Conservation (phyloP, 306 rosid species). For the Calophaca sinica region DNA sequence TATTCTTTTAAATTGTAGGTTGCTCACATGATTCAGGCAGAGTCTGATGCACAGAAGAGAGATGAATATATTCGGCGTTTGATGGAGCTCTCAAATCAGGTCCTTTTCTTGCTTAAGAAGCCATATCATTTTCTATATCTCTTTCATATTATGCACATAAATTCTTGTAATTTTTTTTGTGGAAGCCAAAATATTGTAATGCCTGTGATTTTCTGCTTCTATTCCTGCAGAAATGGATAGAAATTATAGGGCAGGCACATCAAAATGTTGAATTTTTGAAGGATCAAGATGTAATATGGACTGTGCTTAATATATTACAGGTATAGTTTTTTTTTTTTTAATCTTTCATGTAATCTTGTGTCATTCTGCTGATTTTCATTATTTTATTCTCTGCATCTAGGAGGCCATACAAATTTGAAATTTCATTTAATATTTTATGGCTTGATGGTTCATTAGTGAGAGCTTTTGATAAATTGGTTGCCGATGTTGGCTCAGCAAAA, state of each 20-base stretch:
- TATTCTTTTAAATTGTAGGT: slow-evolving; percentile 57
- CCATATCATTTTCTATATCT: neutral
- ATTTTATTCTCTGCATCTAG: no score
- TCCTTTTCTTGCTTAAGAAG: slow-evolving; percentile 42
- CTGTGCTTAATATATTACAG: slow-evolving; percentile 94
- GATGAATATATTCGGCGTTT: slow-evolving; percentile 87
- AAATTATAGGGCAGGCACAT: slow-evolving; percentile 92
- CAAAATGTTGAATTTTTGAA: slow-evolving; percentile 80
- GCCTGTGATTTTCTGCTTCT: neutral
- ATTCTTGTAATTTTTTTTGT: no score
- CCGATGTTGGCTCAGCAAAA: no score
- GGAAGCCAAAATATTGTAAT: slow-evolving; percentile 13
- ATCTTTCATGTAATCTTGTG: neutral
- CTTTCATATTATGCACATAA: neutral
- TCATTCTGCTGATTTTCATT: neutral
- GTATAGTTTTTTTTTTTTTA: slow-evolving; percentile 44
- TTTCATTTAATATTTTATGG: no score
- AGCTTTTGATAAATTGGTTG: no score
- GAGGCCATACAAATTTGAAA: no score
- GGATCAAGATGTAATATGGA: slow-evolving; percentile 88
- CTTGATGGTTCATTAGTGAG: no score
- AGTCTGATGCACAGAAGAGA: slow-evolving; percentile 82
- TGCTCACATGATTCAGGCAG: slow-evolving; percentile 95
- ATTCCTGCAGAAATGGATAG: slow-evolving; percentile 83
- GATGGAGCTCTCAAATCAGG: slow-evolving; percentile 96